Percentiles rank a stretch among this genome's conserved stretches.
These are phyloP conservation scores for Hericium rajendrae DNA, from an alignment of 768 basidiomycete species.

Conservation along the genomic window DNA sequence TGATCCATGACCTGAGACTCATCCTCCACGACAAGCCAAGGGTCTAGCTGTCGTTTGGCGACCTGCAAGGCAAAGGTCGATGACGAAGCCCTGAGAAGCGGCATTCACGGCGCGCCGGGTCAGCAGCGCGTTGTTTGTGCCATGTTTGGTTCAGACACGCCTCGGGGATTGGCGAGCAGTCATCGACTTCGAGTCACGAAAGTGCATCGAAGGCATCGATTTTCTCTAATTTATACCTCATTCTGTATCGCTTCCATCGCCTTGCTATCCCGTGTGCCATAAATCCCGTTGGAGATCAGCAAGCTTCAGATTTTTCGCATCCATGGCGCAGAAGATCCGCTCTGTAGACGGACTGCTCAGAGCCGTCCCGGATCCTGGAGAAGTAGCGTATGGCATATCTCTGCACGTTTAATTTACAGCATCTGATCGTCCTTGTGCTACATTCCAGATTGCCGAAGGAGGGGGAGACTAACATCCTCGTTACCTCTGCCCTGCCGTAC, in stretches of 20 bases:
- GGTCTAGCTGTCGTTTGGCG: too few relatives aligned
- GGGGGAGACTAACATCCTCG: constrained; percentile 80
- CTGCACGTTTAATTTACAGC: neutral
- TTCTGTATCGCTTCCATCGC: neutral
- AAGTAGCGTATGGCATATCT: constrained; percentile 30
- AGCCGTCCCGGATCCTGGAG: constrained; percentile 31
- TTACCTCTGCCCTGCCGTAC: constrained; percentile 93
- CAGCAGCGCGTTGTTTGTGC: neutral
- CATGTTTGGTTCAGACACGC: neutral
- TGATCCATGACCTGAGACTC: neutral
- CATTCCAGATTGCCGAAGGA: constrained; percentile 58
- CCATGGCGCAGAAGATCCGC: constrained; percentile 31
- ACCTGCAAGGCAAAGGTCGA: too few relatives aligned
- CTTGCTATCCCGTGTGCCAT: neutral
- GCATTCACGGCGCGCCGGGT: neutral
- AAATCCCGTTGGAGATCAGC: neutral
- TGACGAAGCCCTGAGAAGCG: too few relatives aligned
- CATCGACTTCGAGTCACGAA: neutral
- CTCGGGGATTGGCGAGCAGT: neutral
- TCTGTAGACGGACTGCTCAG: constrained; percentile 35
- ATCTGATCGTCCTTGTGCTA: constrained; percentile 1
- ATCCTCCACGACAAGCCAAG: neutral
- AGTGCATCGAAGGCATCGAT: neutral
- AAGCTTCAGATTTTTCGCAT: neutral
- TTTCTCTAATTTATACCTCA: neutral